phyloP scores from a whole-genome alignment of 1,139 yeast species.

The Debaryomyces robertsiae region DNA sequence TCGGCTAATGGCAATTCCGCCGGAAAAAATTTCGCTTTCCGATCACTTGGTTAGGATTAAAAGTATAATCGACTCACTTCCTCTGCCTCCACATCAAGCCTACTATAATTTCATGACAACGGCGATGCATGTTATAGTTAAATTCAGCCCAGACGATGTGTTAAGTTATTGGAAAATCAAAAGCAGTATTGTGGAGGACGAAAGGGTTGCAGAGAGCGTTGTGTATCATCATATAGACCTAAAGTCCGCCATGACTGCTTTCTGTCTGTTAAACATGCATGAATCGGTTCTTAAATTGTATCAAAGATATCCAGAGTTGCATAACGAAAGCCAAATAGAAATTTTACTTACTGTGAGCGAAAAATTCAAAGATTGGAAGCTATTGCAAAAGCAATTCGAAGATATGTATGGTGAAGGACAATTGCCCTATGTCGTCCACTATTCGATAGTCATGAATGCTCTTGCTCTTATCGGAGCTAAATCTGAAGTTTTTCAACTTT shows the following conservation, averaged over 20 bases:
- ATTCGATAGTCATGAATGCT: slow-evolving; percentile 64
- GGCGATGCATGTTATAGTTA: slow-evolving; percentile 21
- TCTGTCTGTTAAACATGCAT: slow-evolving; percentile 24
- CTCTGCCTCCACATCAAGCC: slow-evolving; percentile 7
- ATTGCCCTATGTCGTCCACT: slow-evolving; percentile 59
- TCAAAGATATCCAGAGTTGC: slow-evolving; percentile 25
- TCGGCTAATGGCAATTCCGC: slow-evolving; percentile 21
- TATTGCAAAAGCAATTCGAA: slow-evolving; percentile 65
- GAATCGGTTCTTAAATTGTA: slow-evolving; percentile 31
- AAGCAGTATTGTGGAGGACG: slow-evolving; percentile 12
- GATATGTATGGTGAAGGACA: slow-evolving; percentile 58
- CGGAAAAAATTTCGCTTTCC: slow-evolving; percentile 11
- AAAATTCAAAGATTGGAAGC: slow-evolving; percentile 55
- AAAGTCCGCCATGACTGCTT: slow-evolving; percentile 33
- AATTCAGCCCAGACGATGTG: slow-evolving; percentile 24
- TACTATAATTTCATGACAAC: slow-evolving; percentile 27
- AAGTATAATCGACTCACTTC: slow-evolving; percentile 3
- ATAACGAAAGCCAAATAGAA: slow-evolving; percentile 45
- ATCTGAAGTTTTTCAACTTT: slow-evolving; percentile 55
- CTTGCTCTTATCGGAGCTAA: slow-evolving; percentile 60
- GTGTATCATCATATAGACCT: slow-evolving; percentile 27
- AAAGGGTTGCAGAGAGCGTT: neutral
- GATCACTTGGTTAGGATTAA: slow-evolving; percentile 15
- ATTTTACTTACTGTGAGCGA: slow-evolving; percentile 53
- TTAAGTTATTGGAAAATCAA: slow-evolving; percentile 32